phyloP scores from a whole-genome alignment of 129 eudicot genomes.

The Flaveria bidentis region DNA sequence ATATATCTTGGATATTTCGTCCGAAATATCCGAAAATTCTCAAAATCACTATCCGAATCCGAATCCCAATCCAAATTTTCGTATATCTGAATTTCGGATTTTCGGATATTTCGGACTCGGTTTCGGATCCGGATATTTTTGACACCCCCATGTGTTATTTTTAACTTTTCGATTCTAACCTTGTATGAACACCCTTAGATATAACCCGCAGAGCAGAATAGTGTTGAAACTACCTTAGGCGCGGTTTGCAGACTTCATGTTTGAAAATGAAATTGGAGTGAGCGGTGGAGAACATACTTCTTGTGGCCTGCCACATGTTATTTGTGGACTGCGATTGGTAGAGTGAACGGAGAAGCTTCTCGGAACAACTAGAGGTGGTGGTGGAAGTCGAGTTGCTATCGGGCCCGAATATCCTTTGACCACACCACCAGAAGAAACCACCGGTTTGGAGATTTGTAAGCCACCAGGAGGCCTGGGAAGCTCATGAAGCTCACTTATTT shows the following conservation, averaged over 20 bases:
- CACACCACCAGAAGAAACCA: slow-evolving; percentile 34
- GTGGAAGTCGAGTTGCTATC: slow-evolving; percentile 60
- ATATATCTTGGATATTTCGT: too few relatives aligned
- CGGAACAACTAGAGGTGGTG: slow-evolving; percentile 64
- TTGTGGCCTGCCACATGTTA: slow-evolving; percentile 36
- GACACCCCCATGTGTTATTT: too few relatives aligned
- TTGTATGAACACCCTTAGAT: background rate
- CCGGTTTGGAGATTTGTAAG: slow-evolving; percentile 33
- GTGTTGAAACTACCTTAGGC: slow-evolving; percentile 28
- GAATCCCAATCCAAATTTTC: too few relatives aligned
- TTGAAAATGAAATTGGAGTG: slow-evolving; percentile 65
- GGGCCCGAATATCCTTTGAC: slow-evolving; percentile 65
- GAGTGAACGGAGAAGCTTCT: slow-evolving; percentile 78
- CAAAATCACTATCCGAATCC: too few relatives aligned
- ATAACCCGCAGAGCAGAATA: background rate
- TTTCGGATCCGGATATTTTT: too few relatives aligned
- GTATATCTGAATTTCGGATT: too few relatives aligned
- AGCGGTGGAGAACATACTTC: slow-evolving; percentile 74
- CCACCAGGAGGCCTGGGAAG: slow-evolving; percentile 77
- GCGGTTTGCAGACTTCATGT: slow-evolving; percentile 44
- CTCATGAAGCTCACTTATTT: slow-evolving; percentile 86
- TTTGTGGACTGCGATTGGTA: slow-evolving; percentile 54
- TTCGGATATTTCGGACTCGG: too few relatives aligned
- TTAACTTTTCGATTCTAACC: background rate
- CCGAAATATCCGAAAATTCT: too few relatives aligned